Evolutionary conservation across 441 rosid species (phyloP).

Genomic region (Gossypium trilobum): DNA sequence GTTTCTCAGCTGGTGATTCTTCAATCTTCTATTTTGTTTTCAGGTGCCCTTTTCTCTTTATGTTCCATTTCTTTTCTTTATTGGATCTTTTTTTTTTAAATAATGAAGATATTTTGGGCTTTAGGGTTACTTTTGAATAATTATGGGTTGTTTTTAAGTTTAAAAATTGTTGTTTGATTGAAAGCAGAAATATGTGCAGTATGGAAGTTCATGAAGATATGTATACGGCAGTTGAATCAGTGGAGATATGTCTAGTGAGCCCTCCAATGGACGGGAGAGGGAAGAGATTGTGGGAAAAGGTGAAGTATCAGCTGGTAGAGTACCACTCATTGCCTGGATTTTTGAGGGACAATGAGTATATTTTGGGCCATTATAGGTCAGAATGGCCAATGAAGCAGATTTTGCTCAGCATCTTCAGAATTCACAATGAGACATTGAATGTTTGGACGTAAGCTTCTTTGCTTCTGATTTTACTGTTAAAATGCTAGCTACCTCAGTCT

Average conservation of each 20-base stretch:
- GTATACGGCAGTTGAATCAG: constrained; percentile 28
- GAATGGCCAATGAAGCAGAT: constrained; percentile 87
- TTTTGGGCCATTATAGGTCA: constrained; percentile 66
- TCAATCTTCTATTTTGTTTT: constrained; percentile 25
- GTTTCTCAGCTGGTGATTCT: constrained; percentile 24
- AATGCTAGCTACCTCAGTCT: neutral
- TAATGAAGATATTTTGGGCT: neutral
- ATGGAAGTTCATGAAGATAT: constrained; percentile 12
- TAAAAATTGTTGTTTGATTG: neutral
- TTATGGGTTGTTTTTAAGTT: neutral
- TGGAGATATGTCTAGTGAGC: constrained; percentile 24
- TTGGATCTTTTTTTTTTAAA: neutral
- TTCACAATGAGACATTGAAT: constrained; percentile 85
- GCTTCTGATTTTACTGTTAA: neutral
- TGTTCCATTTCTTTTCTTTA: neutral
- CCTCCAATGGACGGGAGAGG: constrained; percentile 47
- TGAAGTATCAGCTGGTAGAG: constrained; percentile 81
- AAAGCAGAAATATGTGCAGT: constrained; percentile 24
- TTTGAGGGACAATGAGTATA: constrained; percentile 73
- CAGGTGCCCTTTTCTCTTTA: constrained; percentile 17
- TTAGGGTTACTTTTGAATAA: neutral
- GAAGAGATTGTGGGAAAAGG: constrained; percentile 70
- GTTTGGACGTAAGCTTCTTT: constrained; percentile 77
- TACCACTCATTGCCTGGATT: constrained; percentile 69
- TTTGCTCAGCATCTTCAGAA: constrained; percentile 63